phyloP scores from a whole-genome alignment of 2,329 filamentous ascomycete genomes.

The Lecanosticta acicola region DNA sequence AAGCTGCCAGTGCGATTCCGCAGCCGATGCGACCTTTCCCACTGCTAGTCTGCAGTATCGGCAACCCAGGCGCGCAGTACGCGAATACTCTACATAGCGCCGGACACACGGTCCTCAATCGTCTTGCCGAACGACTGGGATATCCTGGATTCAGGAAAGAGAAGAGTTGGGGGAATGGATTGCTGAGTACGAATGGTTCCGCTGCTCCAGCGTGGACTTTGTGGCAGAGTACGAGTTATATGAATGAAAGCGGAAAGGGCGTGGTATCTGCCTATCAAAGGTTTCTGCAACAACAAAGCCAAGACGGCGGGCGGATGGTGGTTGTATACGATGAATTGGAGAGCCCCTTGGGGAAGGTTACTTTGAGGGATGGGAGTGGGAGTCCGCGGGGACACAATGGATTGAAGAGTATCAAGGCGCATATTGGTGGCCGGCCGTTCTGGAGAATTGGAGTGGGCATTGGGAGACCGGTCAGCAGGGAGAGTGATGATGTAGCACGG shows the following conservation, averaged over 20 bases:
- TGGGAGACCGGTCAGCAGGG: slow-evolving; percentile 68
- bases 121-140: slow-evolving; percentile 49
- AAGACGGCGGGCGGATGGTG: slow-evolving; percentile 52
- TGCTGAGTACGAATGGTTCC: slow-evolving; percentile 48
- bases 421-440: slow-evolving; percentile 69
- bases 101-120: slow-evolving; percentile 70
- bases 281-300: slow-evolving; percentile 29
- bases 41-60: slow-evolving; percentile 78
- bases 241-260: slow-evolving; percentile 78
- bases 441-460: slow-evolving; percentile 70
- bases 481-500: slow-evolving; percentile 60
- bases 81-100: slow-evolving; percentile 78
- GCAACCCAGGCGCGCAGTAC: slow-evolving; percentile 69
- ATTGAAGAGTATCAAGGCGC: slow-evolving; percentile 60
- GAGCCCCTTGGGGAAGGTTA: slow-evolving; percentile 60
- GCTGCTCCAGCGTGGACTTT: slow-evolving; percentile 54
- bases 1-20: slow-evolving; percentile 1
- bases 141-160: slow-evolving; percentile 33
- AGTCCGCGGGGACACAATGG: slow-evolving; percentile 44
- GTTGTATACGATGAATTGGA: slow-evolving; percentile 89
- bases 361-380: slow-evolving; percentile 52
- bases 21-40: slow-evolving; percentile 29
- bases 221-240: slow-evolving; percentile 68
- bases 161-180: slow-evolving; percentile 44
- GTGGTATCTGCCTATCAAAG: slow-evolving; percentile 52